These are phyloP conservation scores for Centella asiatica DNA, from an alignment of 129 eudicot species.

Conservation along the genomic window DNA sequence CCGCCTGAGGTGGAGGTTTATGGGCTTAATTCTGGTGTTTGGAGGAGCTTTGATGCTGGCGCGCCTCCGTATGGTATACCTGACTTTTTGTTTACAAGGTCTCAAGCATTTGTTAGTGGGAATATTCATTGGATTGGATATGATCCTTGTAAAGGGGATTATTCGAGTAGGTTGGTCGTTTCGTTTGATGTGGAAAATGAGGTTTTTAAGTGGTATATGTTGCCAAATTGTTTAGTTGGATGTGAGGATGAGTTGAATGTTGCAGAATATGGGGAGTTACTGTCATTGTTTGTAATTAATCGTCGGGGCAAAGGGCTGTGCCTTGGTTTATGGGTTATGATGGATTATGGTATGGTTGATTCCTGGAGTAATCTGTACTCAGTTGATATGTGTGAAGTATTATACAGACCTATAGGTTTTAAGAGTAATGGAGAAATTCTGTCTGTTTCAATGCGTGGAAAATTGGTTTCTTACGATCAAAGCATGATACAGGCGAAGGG, in stretches of 20 bases:
- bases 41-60: conserved; percentile 32
- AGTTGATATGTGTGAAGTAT: conserved; percentile 1
- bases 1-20: conserved; percentile 30
- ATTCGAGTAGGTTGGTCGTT: conserved; percentile 18
- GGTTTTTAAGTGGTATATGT: conserved; percentile 27
- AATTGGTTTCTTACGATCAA: conserved; percentile 9
- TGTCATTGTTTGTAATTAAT: conserved; percentile 4
- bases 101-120: conserved; percentile 24
- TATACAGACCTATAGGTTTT: neutral
- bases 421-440: conserved; percentile 1
- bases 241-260: neutral
- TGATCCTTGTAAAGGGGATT: conserved; percentile 30
- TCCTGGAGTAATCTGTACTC: conserved; percentile 39
- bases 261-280: conserved; percentile 7
- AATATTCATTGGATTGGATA: conserved; percentile 24
- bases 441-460: neutral
- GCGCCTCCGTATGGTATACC: conserved; percentile 33
- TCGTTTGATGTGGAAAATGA: conserved; percentile 41
- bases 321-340: conserved; percentile 51
- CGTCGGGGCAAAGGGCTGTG: neutral
- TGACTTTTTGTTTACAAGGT: neutral
- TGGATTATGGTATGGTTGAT: conserved; percentile 14
- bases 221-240: conserved; percentile 21
- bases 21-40: conserved; percentile 27
- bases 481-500: neutral